A percentile compares a stretch with the other conserved stretches of the same genome.
Conservation (phyloP, 257 asterid genomes). For the Solanum infundibuliforme region DNA sequence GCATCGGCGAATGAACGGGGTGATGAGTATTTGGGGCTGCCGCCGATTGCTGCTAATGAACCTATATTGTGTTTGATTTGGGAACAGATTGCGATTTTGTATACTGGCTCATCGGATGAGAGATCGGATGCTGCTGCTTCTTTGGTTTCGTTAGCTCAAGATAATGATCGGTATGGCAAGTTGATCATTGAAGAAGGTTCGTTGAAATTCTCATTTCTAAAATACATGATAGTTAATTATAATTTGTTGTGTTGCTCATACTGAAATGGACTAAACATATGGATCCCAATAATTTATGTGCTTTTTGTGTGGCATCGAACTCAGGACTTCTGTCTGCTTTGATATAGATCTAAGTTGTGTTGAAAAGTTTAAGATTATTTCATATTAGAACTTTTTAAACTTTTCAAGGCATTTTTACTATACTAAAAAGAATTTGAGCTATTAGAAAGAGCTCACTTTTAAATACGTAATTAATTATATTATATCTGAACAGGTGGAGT, state of each 20-base stretch:
- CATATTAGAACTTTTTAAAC: no score
- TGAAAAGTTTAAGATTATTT: neutral
- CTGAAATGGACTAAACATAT: neutral
- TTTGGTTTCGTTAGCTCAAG: constrained; percentile 54
- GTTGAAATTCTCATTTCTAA: neutral
- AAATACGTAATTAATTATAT: neutral
- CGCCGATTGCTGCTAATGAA: constrained; percentile 72
- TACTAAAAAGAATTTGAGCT: no score
- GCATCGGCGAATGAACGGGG: constrained; percentile 50
- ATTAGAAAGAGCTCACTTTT: no score
- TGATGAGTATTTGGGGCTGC: constrained; percentile 56
- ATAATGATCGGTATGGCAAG: constrained; percentile 52
- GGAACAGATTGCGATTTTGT: constrained; percentile 67
- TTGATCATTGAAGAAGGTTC: constrained; percentile 50
- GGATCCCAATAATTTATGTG: neutral
- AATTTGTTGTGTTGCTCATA: neutral
- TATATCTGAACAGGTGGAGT: constrained; percentile 26
- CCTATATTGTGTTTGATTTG: constrained; percentile 64
- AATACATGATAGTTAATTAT: neutral
- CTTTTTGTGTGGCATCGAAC: no score
- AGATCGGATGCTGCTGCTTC: constrained; percentile 61
- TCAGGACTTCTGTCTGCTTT: rapidly evolving
- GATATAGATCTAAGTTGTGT: neutral
- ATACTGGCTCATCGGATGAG: constrained; percentile 38
- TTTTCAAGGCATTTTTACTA: neutral